These are phyloP conservation scores for Cyberlindnera samutprakarnensis DNA, from an alignment of 805 yeast species.

Conservation along the genomic window DNA sequence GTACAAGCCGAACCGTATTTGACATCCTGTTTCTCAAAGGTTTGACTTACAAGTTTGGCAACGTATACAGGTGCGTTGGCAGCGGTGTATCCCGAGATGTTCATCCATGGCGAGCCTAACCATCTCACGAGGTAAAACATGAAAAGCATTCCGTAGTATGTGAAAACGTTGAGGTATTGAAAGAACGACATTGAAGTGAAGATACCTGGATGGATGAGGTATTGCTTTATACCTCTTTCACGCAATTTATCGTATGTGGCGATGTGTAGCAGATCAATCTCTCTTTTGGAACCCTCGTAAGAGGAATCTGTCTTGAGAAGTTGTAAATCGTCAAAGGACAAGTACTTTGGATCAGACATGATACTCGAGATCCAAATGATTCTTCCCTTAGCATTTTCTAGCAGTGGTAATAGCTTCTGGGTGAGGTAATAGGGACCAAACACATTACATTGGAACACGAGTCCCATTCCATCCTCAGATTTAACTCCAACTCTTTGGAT, in stretches of 20 bases:
- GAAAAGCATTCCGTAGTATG: constrained; percentile 79
- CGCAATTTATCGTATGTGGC: constrained; percentile 53
- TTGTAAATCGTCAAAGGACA: constrained; percentile 72
- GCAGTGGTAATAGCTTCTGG: constrained; percentile 50
- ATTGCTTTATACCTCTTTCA: constrained; percentile 54
- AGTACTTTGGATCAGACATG: constrained; percentile 68
- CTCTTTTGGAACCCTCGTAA: constrained; percentile 88
- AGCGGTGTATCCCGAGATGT: constrained; percentile 80
- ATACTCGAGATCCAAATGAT: constrained; percentile 82
- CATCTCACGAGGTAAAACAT: constrained; percentile 78
- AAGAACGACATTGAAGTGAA: constrained; percentile 78
- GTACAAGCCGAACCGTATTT: constrained; percentile 71
- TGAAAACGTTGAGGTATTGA: constrained; percentile 66
- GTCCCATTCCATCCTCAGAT: constrained; percentile 73
- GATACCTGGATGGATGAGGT: constrained; percentile 89
- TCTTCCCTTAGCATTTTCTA: constrained; percentile 51
- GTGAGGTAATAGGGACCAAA: constrained; percentile 89
- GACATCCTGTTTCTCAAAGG: constrained; percentile 37
- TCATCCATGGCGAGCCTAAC: constrained; percentile 84
- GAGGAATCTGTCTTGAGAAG: constrained; percentile 55
- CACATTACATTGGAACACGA: constrained; percentile 92
- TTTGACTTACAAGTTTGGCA: constrained; percentile 44
- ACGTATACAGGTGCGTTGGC: constrained; percentile 82
- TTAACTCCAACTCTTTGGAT: constrained; percentile 72
- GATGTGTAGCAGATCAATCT: constrained; percentile 75